phyloP scores from a whole-genome alignment of 2,329 filamentous ascomycete genomes.

The Claviceps capensis region DNA sequence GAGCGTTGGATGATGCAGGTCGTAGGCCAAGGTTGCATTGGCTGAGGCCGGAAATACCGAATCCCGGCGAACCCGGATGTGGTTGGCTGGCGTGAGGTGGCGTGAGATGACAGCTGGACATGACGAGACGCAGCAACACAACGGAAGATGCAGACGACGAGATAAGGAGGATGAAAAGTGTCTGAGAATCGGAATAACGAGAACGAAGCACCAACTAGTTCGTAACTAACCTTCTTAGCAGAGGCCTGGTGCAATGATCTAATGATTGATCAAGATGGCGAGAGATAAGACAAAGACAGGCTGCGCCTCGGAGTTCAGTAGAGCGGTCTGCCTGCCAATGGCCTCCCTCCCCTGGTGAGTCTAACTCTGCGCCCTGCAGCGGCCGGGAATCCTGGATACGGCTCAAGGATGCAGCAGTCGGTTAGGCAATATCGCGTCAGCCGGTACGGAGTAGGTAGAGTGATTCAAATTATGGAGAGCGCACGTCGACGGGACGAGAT shows the following conservation, averaged over 20 bases:
- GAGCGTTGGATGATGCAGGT: neutral
- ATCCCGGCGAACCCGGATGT: slow-evolving; percentile 2
- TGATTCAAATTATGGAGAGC: too few relatives aligned
- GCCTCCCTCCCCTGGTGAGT: neutral
- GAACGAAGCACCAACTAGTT: neutral
- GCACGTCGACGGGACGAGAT: too few relatives aligned
- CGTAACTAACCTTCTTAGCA: neutral
- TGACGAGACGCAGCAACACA: neutral
- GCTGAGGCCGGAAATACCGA: slow-evolving; percentile 6
- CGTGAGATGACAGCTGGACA: neutral
- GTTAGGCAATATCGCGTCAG: neutral
- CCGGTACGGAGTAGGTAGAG: too few relatives aligned
- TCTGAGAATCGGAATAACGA: neutral
- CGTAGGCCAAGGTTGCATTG: neutral
- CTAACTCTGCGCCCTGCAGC: neutral
- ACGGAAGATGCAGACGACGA: neutral
- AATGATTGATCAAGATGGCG: neutral
- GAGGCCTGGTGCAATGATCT: too few relatives aligned
- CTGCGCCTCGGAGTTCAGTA: neutral
- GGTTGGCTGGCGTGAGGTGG: slow-evolving; percentile 3
- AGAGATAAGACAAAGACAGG: neutral
- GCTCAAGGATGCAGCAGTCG: neutral
- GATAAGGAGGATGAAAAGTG: neutral
- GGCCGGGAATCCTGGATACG: neutral
- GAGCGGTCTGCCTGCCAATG: neutral